phyloP scores from a whole-genome alignment of 805 yeast species.

The Brettanomyces custersianus region DNA sequence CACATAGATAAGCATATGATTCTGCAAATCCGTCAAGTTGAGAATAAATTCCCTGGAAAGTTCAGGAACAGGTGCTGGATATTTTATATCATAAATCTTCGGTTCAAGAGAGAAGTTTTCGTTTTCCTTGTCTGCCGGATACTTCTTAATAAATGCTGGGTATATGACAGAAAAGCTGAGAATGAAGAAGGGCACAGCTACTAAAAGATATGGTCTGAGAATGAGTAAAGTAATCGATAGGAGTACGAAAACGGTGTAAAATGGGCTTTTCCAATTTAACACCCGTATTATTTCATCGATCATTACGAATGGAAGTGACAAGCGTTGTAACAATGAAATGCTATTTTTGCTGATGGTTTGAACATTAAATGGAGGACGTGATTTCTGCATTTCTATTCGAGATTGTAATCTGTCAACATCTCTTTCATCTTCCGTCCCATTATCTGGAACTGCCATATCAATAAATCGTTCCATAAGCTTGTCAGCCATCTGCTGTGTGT shows the following conservation, averaged over 20 bases:
- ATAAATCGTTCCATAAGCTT: constrained; percentile 64
- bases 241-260: constrained; percentile 50
- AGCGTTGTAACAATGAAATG: constrained; percentile 50
- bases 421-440: constrained; percentile 38
- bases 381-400: constrained; percentile 51
- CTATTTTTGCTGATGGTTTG: constrained; percentile 63
- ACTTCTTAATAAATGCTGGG: constrained; percentile 54
- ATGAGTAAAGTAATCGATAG: constrained; percentile 29
- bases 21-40: constrained; percentile 78
- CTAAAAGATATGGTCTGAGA: constrained; percentile 49
- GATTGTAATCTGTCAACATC: constrained; percentile 31
- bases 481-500: constrained; percentile 31
- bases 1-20: constrained; percentile 63
- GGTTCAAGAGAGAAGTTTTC: constrained; percentile 40
- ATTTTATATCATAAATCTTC: constrained; percentile 35
- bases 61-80: constrained; percentile 70
- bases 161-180: constrained; percentile 48
- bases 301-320: constrained; percentile 51
- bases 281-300: constrained; percentile 49
- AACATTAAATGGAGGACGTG: constrained; percentile 62
- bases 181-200: constrained; percentile 46
- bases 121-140: constrained; percentile 47
- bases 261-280: constrained; percentile 57
- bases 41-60: constrained; percentile 68
- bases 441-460: constrained; percentile 58